A percentile compares a stretch with the other conserved stretches of the same genome.
These are phyloP conservation scores for Nitzschia putrida DNA, from an alignment of 108 stramenopile genomes.

Conservation along the genomic window DNA sequence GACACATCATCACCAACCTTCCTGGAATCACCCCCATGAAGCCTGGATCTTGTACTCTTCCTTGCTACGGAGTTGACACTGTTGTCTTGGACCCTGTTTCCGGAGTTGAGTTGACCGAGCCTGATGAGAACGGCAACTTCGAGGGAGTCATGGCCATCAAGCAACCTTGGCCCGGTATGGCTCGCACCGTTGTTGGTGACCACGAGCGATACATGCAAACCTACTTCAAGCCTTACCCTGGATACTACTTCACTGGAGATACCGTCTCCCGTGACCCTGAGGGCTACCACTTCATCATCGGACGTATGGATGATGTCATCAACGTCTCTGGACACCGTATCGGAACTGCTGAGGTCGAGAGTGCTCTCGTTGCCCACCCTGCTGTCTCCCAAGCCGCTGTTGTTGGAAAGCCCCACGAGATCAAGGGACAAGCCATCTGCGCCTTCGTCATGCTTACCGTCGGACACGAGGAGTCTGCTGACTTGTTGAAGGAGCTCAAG, in stretches of 20 bases:
- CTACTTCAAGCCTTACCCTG: conserved; percentile 92
- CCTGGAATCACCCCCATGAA: conserved; percentile 95
- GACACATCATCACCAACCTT: conserved; percentile 92
- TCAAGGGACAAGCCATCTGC: conserved; percentile 91
- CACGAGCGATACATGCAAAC: conserved; percentile 92
- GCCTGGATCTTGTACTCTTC: conserved; percentile 92
- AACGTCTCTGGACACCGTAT: conserved; percentile 96
- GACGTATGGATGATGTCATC: conserved; percentile 96
- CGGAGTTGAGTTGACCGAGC: conserved; percentile 56
- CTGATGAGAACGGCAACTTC: conserved; percentile 52
- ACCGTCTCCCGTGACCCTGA: conserved; percentile 89
- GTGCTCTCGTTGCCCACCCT: conserved; percentile 87
- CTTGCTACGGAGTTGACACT: conserved; percentile 93
- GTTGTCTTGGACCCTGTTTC: conserved; percentile 85
- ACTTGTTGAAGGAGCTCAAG: conserved; percentile 81
- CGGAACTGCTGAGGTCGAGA: conserved; percentile 94
- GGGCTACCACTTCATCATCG: conserved; percentile 96
- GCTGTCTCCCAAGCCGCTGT: conserved; percentile 92
- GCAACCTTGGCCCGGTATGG: conserved; percentile 95
- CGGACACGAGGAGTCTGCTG: conserved; percentile 65
- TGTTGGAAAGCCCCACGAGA: conserved; percentile 87
- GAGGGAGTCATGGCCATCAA: conserved; percentile 93
- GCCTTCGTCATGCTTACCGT: conserved; percentile 78
- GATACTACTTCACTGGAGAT: conserved; percentile 98
- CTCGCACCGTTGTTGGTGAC: conserved; percentile 92